Percentiles rank a stretch among this genome's conserved stretches.
These are phyloP conservation scores for Naganishia antarctica DNA, from an alignment of 768 basidiomycete species.

Conservation along the genomic window DNA sequence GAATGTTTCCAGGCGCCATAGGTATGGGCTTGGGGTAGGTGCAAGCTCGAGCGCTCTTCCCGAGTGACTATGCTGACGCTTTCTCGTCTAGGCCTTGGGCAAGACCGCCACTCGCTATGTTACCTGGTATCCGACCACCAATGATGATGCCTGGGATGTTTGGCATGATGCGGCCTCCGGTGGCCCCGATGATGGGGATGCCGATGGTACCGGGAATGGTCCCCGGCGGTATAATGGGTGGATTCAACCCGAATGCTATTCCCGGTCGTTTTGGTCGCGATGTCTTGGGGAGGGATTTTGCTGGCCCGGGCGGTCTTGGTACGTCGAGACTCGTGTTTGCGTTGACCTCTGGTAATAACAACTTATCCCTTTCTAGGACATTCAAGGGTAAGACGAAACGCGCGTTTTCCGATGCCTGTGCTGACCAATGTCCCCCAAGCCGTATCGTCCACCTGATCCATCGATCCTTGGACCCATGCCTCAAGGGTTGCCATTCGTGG, in stretches of 20 bases:
- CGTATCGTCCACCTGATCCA: slow-evolving; percentile 24
- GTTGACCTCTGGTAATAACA: neutral
- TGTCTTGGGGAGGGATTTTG: slow-evolving; percentile 21
- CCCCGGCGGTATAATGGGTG: neutral
- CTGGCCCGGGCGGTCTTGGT: slow-evolving; percentile 23
- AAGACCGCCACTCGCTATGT: neutral
- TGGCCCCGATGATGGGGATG: slow-evolving; percentile 17
- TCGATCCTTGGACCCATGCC: slow-evolving; percentile 19
- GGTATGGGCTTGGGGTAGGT: neutral
- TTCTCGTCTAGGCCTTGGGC: neutral
- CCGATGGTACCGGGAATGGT: slow-evolving; percentile 4
- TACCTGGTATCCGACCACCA: neutral
- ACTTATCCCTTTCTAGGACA: neutral
- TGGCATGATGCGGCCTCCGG: neutral
- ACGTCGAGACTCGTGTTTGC: neutral
- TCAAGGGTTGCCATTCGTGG: slow-evolving; percentile 18
- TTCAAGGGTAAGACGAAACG: slow-evolving; percentile 17
- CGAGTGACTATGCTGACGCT: neutral
- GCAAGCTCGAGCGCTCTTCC: neutral
- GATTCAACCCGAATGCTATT: slow-evolving; percentile 16
- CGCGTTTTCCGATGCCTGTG: too few species aligned
- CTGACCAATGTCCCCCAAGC: neutral
- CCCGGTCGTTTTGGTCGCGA: slow-evolving; percentile 24
- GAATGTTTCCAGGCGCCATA: neutral
- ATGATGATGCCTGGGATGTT: slow-evolving; percentile 9